Conservation (phyloP, 257 asterid genomes). For the Solanum pennellii region DNA sequence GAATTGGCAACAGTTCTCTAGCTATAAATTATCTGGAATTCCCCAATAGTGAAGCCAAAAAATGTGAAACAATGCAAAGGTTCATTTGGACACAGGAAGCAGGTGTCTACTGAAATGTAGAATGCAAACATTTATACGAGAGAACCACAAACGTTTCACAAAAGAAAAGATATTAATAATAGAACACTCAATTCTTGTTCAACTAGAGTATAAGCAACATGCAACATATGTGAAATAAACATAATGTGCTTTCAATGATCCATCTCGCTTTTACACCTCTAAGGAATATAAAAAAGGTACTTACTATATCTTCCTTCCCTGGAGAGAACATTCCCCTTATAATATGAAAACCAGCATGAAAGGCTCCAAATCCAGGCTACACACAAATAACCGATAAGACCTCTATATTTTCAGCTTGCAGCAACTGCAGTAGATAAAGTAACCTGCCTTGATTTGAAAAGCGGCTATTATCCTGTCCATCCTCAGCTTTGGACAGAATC, state of each 20-base stretch:
- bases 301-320: not conserved
- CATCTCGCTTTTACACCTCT: not conserved
- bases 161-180: not conserved
- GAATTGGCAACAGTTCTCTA: not conserved
- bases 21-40: not conserved
- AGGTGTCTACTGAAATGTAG: not conserved
- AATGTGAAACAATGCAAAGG: not conserved
- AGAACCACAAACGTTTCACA: not conserved
- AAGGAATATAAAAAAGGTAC: not conserved
- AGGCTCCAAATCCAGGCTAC: constrained; percentile 1
- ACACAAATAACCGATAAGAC: not conserved
- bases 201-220: not conserved
- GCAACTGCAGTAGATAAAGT: not conserved
- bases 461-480: not conserved
- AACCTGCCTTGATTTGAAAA: not conserved
- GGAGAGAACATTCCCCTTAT: not conserved
- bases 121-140: not conserved
- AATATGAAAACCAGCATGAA: not conserved
- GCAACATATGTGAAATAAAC: not conserved
- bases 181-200: not conserved
- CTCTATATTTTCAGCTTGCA: not conserved
- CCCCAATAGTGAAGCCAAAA: not conserved
- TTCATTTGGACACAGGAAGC: not conserved
- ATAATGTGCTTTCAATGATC: not conserved
- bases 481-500: constrained; percentile 1